These are phyloP conservation scores for Cicer judaicum DNA, from an alignment of 306 rosid genomes.

Conservation along the genomic window DNA sequence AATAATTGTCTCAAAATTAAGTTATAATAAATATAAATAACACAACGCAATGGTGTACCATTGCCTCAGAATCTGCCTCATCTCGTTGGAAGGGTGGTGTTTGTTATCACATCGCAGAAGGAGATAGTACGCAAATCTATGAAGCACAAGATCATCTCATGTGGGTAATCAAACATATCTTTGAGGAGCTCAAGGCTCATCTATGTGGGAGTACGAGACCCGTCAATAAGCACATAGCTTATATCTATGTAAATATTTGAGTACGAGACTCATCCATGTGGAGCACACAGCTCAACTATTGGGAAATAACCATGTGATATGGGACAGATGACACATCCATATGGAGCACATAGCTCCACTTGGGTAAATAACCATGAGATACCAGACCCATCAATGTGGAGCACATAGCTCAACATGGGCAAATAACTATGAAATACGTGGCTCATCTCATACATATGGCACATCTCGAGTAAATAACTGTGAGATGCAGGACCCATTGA, in stretches of 20 bases:
- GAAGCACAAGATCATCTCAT: too few species aligned
- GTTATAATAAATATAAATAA: too few species aligned
- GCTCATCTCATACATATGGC: not conserved
- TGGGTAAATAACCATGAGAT: not conserved
- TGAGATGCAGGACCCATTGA: not conserved
- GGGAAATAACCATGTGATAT: not conserved
- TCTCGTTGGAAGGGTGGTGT: too few species aligned
- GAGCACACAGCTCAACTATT: not conserved
- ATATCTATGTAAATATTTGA: not conserved
- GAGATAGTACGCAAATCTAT: too few species aligned
- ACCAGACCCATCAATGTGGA: not conserved
- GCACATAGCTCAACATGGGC: not conserved
- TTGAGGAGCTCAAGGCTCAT: too few species aligned
- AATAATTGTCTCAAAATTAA: too few species aligned
- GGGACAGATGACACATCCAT: not conserved
- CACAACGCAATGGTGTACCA: too few species aligned
- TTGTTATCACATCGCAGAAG: too few species aligned
- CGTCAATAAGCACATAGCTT: not conserved
- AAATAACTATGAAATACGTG: not conserved
- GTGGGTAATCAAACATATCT: too few species aligned
- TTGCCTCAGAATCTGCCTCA: too few species aligned
- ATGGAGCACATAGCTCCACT: not conserved
- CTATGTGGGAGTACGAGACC: not conserved
- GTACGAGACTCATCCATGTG: slow-evolving; percentile 10
- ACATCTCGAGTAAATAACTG: not conserved